Conservation (phyloP, 2,329 filamentous ascomycete species). For the Penicillium sp. region DNA sequence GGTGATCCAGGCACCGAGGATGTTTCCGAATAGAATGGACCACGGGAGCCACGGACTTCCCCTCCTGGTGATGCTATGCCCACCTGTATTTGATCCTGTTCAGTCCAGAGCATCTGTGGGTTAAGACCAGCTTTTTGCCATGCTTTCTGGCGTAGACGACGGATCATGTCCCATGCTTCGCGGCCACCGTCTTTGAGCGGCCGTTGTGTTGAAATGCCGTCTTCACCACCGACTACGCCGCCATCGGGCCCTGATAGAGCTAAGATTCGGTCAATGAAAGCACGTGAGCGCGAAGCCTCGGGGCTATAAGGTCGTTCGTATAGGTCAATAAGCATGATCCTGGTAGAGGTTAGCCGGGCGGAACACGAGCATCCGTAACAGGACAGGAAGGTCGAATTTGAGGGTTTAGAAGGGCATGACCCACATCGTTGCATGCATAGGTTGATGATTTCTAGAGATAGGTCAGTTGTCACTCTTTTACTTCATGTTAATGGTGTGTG, state of each 20-base stretch:
- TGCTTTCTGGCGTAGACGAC: slow-evolving; percentile 53
- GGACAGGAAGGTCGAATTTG: not conserved
- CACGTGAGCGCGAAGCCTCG: slow-evolving; percentile 52
- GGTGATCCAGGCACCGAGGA: slow-evolving; percentile 21
- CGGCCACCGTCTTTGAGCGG: slow-evolving; percentile 55
- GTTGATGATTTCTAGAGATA: slow-evolving; percentile 46
- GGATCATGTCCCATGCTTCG: slow-evolving; percentile 58
- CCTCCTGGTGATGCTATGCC: slow-evolving; percentile 37
- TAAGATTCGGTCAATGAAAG: slow-evolving; percentile 55
- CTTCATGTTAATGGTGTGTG: not conserved
- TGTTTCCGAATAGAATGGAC: slow-evolving; percentile 20
- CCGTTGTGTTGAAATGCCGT: slow-evolving; percentile 51
- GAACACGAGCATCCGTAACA: not conserved
- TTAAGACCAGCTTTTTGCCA: slow-evolving; percentile 57
- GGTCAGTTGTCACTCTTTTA: slow-evolving; percentile 20
- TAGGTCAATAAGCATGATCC: slow-evolving; percentile 57
- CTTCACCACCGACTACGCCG: slow-evolving; percentile 54
- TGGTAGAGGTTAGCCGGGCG: slow-evolving; percentile 24
- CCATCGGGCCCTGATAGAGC: slow-evolving; percentile 53
- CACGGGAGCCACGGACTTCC: slow-evolving; percentile 21
- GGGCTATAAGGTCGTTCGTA: slow-evolving; percentile 55
- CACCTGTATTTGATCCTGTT: slow-evolving; percentile 51
- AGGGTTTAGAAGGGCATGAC: slow-evolving; percentile 10
- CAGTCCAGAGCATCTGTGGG: slow-evolving; percentile 54
- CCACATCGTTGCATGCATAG: slow-evolving; percentile 53